These are phyloP conservation scores for Microsporum audouinii DNA, from an alignment of 2,329 filamentous ascomycete species.

Conservation along the genomic window DNA sequence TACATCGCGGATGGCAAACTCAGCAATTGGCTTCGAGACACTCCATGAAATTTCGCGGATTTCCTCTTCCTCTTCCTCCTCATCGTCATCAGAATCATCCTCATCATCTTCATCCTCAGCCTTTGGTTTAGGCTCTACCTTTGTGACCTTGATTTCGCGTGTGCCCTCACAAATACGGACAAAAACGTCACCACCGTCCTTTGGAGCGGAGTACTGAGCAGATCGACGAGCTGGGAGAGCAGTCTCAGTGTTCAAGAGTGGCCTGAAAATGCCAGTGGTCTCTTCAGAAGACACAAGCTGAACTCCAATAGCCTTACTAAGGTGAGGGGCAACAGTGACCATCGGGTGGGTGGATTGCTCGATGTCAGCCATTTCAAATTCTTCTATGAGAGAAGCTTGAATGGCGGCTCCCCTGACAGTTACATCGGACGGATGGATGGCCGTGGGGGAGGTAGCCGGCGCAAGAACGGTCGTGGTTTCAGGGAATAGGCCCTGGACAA, in stretches of 20 bases:
- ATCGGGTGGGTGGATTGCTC: conserved; percentile 92
- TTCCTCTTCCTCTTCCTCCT: conserved; percentile 72
- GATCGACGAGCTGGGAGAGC: conserved; percentile 80
- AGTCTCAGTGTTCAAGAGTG: conserved; percentile 74
- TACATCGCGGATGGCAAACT: conserved; percentile 69
- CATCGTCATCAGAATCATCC: conserved; percentile 52
- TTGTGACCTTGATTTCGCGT: conserved; percentile 85
- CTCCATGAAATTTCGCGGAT: conserved; percentile 87
- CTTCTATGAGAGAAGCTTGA: conserved; percentile 85
- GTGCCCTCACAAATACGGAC: conserved; percentile 79
- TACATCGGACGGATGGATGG: conserved; percentile 90
- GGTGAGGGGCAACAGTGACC: conserved; percentile 87
- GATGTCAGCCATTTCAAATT: conserved; percentile 88
- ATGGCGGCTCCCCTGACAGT: conserved; percentile 82
- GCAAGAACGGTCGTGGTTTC: conserved; percentile 66
- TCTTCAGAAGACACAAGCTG: conserved; percentile 43
- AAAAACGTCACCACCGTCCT: conserved; percentile 75
- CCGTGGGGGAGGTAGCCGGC: conserved; percentile 62
- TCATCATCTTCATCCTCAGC: conserved; percentile 48
- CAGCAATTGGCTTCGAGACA: conserved; percentile 67
- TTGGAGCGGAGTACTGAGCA: conserved; percentile 63
- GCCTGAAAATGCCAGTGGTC: conserved; percentile 59
- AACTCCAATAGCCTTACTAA: conserved; percentile 78
- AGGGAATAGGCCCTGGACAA: conserved; percentile 70
- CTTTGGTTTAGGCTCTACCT: conserved; percentile 62